These are phyloP conservation scores for Antarctomyces pellizariae DNA, from an alignment of 495 filamentous ascomycete species.

Conservation along the genomic window DNA sequence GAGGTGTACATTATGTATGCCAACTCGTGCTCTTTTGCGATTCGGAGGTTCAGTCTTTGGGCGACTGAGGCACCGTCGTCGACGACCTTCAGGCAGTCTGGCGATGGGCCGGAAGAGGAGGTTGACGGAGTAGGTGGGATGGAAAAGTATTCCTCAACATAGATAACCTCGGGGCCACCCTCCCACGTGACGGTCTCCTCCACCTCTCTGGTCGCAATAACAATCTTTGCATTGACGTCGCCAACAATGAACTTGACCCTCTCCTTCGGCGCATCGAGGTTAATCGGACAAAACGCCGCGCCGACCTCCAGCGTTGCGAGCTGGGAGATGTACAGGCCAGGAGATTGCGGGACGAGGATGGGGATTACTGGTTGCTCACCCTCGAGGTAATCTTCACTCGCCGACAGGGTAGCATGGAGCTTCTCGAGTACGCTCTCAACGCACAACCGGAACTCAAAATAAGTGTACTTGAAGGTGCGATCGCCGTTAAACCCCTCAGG, in stretches of 20 bases:
- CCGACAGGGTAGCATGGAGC: too few relatives aligned
- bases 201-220: conserved; percentile 24
- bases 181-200: conserved; percentile 13
- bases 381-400: too few relatives aligned
- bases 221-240: conserved; percentile 35
- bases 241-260: conserved; percentile 47
- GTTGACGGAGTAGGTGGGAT: conserved; percentile 1
- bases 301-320: conserved; percentile 56
- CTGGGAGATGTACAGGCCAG: conserved; percentile 44
- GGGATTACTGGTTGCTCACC: conserved; percentile 38
- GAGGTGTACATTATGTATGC: conserved; percentile 88
- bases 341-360: conserved; percentile 43
- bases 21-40: conserved; percentile 19
- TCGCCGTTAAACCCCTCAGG: too few relatives aligned
- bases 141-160: conserved; percentile 10
- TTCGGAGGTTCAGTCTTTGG: conserved; percentile 6
- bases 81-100: too few relatives aligned
- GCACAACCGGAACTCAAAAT: too few relatives aligned
- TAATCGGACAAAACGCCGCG: conserved; percentile 57
- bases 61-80: too few relatives aligned
- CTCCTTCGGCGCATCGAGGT: conserved; percentile 45
- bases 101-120: background rate
- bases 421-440: too few relatives aligned
- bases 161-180: conserved; percentile 11
- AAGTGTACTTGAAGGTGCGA: too few relatives aligned